phyloP scores from a whole-genome alignment of 2,329 filamentous ascomycete species.

The Scedosporium boydii region DNA sequence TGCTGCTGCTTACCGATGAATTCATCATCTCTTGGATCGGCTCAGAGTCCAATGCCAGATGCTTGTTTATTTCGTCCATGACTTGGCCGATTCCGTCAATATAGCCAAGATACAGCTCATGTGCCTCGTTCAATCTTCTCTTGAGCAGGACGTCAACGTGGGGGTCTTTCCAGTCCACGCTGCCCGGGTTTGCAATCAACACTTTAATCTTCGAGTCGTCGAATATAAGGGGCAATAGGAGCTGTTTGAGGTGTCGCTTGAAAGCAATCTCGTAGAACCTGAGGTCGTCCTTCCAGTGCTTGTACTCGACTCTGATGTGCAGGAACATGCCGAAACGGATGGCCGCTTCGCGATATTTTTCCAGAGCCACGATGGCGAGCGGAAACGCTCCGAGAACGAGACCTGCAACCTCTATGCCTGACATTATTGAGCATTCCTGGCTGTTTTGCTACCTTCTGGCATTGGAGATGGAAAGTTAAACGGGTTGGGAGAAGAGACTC shows the following conservation, averaged over 20 bases:
- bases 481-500: too few species aligned
- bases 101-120: constrained; percentile 11
- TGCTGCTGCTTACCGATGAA: background rate
- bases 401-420: constrained; percentile 11
- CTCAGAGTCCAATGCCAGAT: constrained; percentile 7
- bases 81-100: constrained; percentile 9
- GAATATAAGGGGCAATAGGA: constrained; percentile 13
- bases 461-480: too few species aligned
- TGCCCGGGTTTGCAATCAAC: constrained; percentile 12
- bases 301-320: constrained; percentile 7
- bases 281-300: constrained; percentile 18
- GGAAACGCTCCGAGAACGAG: constrained; percentile 12
- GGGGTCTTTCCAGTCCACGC: constrained; percentile 12
- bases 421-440: constrained; percentile 2
- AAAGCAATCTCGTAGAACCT: constrained; percentile 10
- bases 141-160: constrained; percentile 8
- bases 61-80: constrained; percentile 12
- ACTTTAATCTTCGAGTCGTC: constrained; percentile 11
- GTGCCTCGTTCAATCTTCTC: constrained; percentile 11
- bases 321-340: constrained; percentile 3
- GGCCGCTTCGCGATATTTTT: constrained; percentile 9
- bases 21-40: background rate
- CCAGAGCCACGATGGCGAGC: constrained; percentile 8
- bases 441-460: too few species aligned
- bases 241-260: constrained; percentile 10